These are phyloP conservation scores for Termitomyces sp. DNA, from an alignment of 768 basidiomycete genomes.

Conservation along the genomic window DNA sequence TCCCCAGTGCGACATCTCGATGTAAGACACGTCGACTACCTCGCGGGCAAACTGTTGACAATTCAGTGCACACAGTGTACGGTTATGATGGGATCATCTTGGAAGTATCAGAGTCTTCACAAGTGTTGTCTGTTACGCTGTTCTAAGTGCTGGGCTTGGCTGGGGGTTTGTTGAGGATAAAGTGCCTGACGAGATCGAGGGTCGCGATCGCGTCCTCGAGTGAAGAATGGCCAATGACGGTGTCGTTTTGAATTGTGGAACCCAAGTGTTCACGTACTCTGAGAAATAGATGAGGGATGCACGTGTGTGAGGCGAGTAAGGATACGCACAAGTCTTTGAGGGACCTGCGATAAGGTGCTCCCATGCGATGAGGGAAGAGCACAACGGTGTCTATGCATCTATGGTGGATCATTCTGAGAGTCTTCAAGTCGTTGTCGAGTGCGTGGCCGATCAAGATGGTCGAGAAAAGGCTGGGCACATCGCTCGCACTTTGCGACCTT, in stretches of 20 bases:
- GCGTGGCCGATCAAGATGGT: slow-evolving; percentile 90
- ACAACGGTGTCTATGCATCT: slow-evolving; percentile 83
- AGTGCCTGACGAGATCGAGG: slow-evolving; percentile 83
- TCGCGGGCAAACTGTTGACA: not conserved
- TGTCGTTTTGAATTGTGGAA: slow-evolving; percentile 76
- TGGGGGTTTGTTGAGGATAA: slow-evolving; percentile 57
- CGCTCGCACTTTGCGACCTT: slow-evolving; percentile 70
- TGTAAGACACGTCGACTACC: slow-evolving; percentile 37
- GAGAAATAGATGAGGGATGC: slow-evolving; percentile 6
- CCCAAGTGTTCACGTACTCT: slow-evolving; percentile 83
- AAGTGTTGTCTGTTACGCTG: slow-evolving; percentile 67
- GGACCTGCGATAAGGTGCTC: slow-evolving; percentile 74
- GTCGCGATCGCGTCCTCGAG: slow-evolving; percentile 87
- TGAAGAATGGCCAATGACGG: slow-evolving; percentile 79
- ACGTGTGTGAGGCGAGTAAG: not conserved
- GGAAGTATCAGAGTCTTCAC: slow-evolving; percentile 73
- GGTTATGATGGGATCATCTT: slow-evolving; percentile 80
- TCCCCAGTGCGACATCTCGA: slow-evolving; percentile 60
- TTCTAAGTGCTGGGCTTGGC: slow-evolving; percentile 33
- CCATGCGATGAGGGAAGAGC: slow-evolving; percentile 74
- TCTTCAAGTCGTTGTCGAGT: slow-evolving; percentile 91
- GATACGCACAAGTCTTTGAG: slow-evolving; percentile 71
- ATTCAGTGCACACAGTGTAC: slow-evolving; percentile 38
- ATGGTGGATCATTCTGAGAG: slow-evolving; percentile 82
- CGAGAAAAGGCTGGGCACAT: slow-evolving; percentile 64